Base-by-base conservation (phyloP, 1,139 yeast species). In the Diutina ranongensis region DNA sequence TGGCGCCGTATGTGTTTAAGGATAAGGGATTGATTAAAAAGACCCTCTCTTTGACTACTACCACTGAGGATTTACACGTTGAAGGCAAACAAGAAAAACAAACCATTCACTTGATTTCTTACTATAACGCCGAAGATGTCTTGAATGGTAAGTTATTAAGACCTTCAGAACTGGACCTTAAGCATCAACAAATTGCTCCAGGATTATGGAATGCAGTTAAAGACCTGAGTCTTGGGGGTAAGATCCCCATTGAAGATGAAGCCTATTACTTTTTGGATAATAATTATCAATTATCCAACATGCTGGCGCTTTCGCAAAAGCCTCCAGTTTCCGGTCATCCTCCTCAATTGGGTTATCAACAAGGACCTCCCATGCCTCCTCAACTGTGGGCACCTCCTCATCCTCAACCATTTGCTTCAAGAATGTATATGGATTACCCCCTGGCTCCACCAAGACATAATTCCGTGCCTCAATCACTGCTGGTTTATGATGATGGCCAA, bases 1-100 rank as follows among this genome's bases (percentile, higher is more conserved):
- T 21, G 42, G n/a, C 16, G 4, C 33, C 42, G n/a, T 38, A 28
- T 16, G 35, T 40, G 35, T 27, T 40, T 12, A 81, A 81, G 56
- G 83, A 80, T 47, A 76, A 77, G 48, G 95, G 95, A 0, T 69
- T 88, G 45, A 78, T 87, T 49, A 88, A 88, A 60, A 87, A 87
- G 60, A 85, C 97, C 0, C 68, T 88, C 52, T 78, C 89, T 4
- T 67, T 87, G 16, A 74, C 76, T 3, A 65, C 71, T 18, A 59
- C 55, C 7, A 48, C 60, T 4, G 62, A 61, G 38, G 78, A 76
- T 15, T 57, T 64, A 25, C 62, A 63, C 45, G 47, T 63, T 21
- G 60, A 58, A 9, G 56, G 55, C 33, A 55, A 57, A 34, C 57
- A 55, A 7, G 67, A 60, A 46, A 64, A 59, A 45, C 72, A 67